Conservation (phyloP, 352 stramenopile genomes). For the Globisporangium cylindrosporum region DNA sequence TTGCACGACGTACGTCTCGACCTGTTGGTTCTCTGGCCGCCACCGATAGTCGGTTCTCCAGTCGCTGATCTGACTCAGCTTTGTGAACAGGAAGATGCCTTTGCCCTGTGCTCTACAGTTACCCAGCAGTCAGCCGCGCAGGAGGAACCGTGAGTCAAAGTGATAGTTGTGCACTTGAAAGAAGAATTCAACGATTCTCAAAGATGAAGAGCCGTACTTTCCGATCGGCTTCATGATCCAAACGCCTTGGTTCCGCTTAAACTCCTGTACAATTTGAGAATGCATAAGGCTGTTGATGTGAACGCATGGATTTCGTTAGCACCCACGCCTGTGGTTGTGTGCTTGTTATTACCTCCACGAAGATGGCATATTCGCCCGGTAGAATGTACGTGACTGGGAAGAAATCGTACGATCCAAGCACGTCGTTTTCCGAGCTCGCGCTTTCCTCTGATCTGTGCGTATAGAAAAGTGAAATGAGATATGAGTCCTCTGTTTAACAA, state of each 20-base stretch:
- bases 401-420: slow-evolving; percentile 82
- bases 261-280: slow-evolving; percentile 42
- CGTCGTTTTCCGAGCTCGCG: slow-evolving; percentile 14
- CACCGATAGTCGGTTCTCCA: slow-evolving; percentile 90
- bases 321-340: too few relatives aligned
- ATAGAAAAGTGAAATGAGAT: background rate
- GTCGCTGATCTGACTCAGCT: slow-evolving; percentile 91
- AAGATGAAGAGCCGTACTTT: slow-evolving; percentile 46
- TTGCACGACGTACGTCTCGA: slow-evolving; percentile 93
- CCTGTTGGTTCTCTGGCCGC: slow-evolving; percentile 72
- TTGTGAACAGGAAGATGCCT: slow-evolving; percentile 95
- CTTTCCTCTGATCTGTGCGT: slow-evolving; percentile 41
- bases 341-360: slow-evolving; percentile 66
- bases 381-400: slow-evolving; percentile 93
- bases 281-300: too few relatives aligned
- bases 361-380: slow-evolving; percentile 93
- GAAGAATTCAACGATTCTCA: background rate
- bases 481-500: background rate
- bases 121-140: background rate
- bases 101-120: slow-evolving; percentile 71
- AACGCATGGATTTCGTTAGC: too few relatives aligned
- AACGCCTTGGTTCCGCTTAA: slow-evolving; percentile 87
- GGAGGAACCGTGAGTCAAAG: too few relatives aligned
- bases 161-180: background rate
- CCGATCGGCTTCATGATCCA: slow-evolving; percentile 98